Evolutionary conservation across 495 filamentous ascomycete species (phyloP), one percentile per base, ranked within the genome.

Genomic region (Pyrenula aspistea): DNA sequence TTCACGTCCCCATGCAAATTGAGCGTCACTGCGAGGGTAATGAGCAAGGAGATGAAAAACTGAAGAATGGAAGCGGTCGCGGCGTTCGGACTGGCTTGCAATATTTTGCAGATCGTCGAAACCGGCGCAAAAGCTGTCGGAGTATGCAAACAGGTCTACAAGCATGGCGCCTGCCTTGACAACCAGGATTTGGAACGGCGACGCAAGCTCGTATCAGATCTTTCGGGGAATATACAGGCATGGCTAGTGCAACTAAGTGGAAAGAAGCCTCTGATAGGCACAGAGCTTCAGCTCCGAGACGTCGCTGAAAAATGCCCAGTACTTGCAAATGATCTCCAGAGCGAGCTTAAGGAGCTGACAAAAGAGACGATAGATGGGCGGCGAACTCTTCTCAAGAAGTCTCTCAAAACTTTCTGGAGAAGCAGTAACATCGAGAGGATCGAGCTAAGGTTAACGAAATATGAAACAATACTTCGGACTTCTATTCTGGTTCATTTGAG

Each of bases 81-180:
- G 12, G 65, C 61, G 36, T 55, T 71, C 24, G 57, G 60, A n/a
- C 54, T 71, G 24, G 66, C 63, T 24, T 64, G 63, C 62, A 63
- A 62, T 59, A 60, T 68, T 21, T 62, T 69, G 55, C 67, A 71
- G 53, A 51, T 63, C 1, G 56, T 71, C 2, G n/a, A 25, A 1
- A 66, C 63, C 42, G 52, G 63, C 25, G 50, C 55, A 12, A 53
- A 65, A 1, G 53, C 57, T 21, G 25, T 31, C 2, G 20, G 42
- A 47, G 53, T 22, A 21, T 60, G 58, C 51, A 22, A 1, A 49
- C 24, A 47, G 21, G 1, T 60, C 10, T 60, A 60, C 50, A 24
- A 60, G 55, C 49, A 59, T 10, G 58, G 58, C 15, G 19, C 21
- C 11, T 24, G 21, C 19, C 24, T 4, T 20, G 58, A 54, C 2